Evolutionary conservation across 2,329 filamentous ascomycete species (phyloP).

Genomic region (Albifimbria verrucaria): DNA sequence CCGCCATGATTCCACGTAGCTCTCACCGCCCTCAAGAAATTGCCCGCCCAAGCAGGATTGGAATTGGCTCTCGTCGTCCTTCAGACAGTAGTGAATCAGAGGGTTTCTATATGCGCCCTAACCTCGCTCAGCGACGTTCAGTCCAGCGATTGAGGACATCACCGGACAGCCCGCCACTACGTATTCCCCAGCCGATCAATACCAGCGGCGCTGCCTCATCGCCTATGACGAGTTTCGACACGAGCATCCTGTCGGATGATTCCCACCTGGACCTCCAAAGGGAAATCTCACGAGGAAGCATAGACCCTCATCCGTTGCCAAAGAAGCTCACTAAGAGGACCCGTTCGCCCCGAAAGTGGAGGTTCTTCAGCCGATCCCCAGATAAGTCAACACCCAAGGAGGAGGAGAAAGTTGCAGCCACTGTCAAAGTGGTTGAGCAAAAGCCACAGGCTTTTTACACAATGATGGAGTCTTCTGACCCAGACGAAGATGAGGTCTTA

Average conservation of each 20-base stretch:
- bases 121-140: constrained; percentile 53
- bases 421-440: constrained; percentile 45
- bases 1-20: constrained; percentile 36
- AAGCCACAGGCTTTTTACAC: constrained; percentile 59
- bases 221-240: constrained; percentile 55
- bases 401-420: constrained; percentile 40
- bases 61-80: constrained; percentile 34
- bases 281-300: constrained; percentile 28
- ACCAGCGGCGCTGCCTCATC: constrained; percentile 41
- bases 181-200: constrained; percentile 52
- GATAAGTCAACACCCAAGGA: constrained; percentile 36
- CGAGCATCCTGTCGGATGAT: constrained; percentile 55
- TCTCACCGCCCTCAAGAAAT: constrained; percentile 54
- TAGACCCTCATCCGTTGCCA: constrained; percentile 26
- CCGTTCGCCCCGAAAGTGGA: constrained; percentile 60
- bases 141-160: constrained; percentile 47
- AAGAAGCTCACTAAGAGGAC: constrained; percentile 56
- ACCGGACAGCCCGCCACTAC: constrained; percentile 38
- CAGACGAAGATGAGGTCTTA: constrained; percentile 42
- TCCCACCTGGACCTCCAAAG: constrained; percentile 41
- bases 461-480: constrained; percentile 58
- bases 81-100: constrained; percentile 58
- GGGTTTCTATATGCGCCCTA: constrained; percentile 42
- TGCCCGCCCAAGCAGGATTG: constrained; percentile 31
- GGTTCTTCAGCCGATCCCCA: constrained; percentile 57